phyloP scores from a whole-genome alignment of 1,284 basidiomycete genomes.

The Coniferiporia sulphurascens region DNA sequence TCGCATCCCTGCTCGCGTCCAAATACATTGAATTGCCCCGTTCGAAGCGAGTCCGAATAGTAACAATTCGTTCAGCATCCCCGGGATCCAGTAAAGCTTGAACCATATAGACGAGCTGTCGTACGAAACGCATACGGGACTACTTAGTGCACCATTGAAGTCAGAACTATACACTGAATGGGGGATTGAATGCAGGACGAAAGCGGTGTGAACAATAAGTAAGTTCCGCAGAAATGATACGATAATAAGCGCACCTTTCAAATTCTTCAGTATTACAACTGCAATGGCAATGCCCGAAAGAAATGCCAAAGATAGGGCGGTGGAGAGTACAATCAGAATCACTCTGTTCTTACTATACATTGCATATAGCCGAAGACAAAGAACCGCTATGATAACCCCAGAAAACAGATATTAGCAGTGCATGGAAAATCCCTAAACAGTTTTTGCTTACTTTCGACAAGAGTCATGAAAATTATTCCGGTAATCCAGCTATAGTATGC shows the following conservation, averaged over 20 bases:
- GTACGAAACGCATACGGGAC: background rate
- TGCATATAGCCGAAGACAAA: background rate
- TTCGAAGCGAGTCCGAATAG: background rate
- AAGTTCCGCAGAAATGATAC: background rate
- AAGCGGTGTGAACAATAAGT: background rate
- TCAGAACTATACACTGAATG: background rate
- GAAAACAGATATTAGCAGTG: background rate
- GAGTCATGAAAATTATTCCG: background rate
- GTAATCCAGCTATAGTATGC: background rate
- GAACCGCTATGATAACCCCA: background rate
- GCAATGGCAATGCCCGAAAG: background rate
- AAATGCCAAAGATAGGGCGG: background rate
- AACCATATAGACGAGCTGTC: background rate
- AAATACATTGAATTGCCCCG: background rate
- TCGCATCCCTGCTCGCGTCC: background rate
- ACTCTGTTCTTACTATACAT: background rate
- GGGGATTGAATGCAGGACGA: background rate
- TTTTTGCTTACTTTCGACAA: background rate
- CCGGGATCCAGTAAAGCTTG: background rate
- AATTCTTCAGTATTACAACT: background rate
- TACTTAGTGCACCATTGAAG: background rate
- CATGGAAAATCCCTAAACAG: background rate
- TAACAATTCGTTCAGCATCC: background rate
- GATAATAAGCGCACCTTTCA: background rate
- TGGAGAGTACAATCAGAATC: background rate